Base-by-base conservation (phyloP, 2,329 filamentous ascomycete genomes). In the Colletotrichum phormii region DNA sequence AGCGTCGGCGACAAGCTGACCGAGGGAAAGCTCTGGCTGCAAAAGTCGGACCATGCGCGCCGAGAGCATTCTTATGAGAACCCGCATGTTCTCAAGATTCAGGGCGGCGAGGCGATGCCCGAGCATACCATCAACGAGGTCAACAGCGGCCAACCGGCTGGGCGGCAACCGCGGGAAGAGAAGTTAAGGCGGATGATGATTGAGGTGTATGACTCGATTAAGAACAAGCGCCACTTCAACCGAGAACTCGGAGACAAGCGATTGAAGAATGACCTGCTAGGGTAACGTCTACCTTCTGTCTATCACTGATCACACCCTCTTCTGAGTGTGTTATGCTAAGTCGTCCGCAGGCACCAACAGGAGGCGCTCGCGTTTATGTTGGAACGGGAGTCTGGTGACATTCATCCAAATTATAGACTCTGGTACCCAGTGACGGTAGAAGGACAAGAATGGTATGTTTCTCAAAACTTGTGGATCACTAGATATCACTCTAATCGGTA, bases 341-440 rank as follows among this genome's bases (percentile, higher is more conserved):
- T 18, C 11, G 35, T 46, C 4, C 0, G 3, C 9, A 86, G 84
- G 0, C 83, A 85, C 33, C 84, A 86, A 76, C 66, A 81, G 49
- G 71, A 80, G 57, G 83, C 81, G 0, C 70, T 85, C 1, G 76
- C 77, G 2, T 85, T 84, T 62, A 84, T 85, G 80, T 63, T 77
- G 3, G 77, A 83, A 53, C 77, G 84, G 67, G 84, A 85, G 67
- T 79, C 80, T 13, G 82, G 83, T 0, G 49, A 79, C 0, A 81
- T 82, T 18, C 71, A 69, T 0, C 74, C 78, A 0, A 65, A 75
- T 5, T 82, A 78, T 33, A 76, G 79, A 13, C 76, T 84, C 1
- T 83, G 82, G 82, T 51, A 80, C 64, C 73, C 77, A 46, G 71
- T 76, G 49, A 29, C 42, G 22, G 58, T 76, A 57, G 71, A 80